Evolutionary conservation across 2,329 filamentous ascomycete genomes (phyloP).

Genomic region (Claviceps fusiformis): DNA sequence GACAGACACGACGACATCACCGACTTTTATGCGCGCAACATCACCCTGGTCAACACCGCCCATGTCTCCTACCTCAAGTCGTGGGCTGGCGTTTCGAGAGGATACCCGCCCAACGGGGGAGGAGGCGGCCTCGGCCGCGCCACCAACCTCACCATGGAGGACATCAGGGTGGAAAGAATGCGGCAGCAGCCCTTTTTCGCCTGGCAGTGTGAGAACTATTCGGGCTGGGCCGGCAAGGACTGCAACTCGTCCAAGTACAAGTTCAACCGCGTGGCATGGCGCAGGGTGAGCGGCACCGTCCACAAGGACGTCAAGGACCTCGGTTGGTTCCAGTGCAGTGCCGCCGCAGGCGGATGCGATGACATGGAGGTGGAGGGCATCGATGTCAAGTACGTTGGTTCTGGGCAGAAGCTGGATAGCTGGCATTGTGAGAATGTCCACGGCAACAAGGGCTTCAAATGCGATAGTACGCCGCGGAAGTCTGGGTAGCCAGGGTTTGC

Average conservation of each 20-base stretch:
- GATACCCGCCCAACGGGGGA: conserved; percentile 43
- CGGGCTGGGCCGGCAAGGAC: conserved; percentile 19
- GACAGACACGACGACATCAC: conserved; percentile 34
- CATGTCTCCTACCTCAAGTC: conserved; percentile 44
- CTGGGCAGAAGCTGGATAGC: conserved; percentile 8
- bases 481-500: neutral
- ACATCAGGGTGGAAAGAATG: conserved; percentile 15
- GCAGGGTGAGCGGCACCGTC: conserved; percentile 16
- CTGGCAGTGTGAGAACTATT: conserved; percentile 23
- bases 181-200: conserved; percentile 19
- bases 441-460: conserved; percentile 12
- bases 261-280: conserved; percentile 16
- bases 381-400: conserved; percentile 8
- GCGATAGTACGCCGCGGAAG: conserved; percentile 4
- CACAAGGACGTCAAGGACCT: conserved; percentile 12
- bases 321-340: conserved; percentile 19
- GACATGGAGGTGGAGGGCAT: conserved; percentile 16
- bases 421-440: conserved; percentile 18
- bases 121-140: conserved; percentile 37
- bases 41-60: conserved; percentile 29
- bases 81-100: conserved; percentile 38
- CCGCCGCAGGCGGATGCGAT: conserved; percentile 17
- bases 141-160: conserved; percentile 18
- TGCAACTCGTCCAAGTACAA: conserved; percentile 21
- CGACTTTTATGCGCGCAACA: conserved; percentile 32